Base-by-base conservation (phyloP, 2,329 filamentous ascomycete genomes). In the Fusarium heterosporum region DNA sequence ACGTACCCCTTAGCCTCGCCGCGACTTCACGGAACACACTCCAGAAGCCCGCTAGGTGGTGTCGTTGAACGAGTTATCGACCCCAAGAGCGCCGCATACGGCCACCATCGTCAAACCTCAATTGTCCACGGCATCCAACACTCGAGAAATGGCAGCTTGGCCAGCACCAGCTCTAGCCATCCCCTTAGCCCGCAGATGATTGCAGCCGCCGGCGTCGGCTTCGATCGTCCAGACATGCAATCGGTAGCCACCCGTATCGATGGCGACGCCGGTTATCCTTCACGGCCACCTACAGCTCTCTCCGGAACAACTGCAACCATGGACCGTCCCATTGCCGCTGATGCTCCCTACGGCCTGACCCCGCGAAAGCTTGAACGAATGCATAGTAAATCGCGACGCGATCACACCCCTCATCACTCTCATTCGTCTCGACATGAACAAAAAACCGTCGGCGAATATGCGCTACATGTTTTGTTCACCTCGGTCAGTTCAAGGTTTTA, bases 51-150 rank as follows among this genome's bases (percentile, higher is more conserved):
- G 39, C 71, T 82, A 26, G 80, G 77, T 55, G 78, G 77, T 30
- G 76, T 83, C 49, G 77, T 83, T 60, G 85, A 87, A 71, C 82
- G 85, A 68, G 75, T 82, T n/a, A 78, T 84, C 61, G 87, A 89
- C 41, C 69, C 82, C 46, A 89, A 88, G 74, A 78, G 79, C 41
- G 80, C 80, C 32, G 74, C 82, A 25, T 89, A 98, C 83, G 93
- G 92, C 61, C 94, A 99, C 78, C 93, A 98, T 80, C 90, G 96
- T 55, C 93, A 99, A 81, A 97, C 95, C 1, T 98, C 95, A 47
- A 97, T 98, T 72, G 94, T 98, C 57, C 93, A 98, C 87, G 95
- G 96, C 74, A 90, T 97, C 70, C 94, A 97, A 78, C 96, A 99
- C 87, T 87, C 87, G 72, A 85, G 95, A 79, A 97, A 96, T 85